Base-by-base conservation (phyloP, 2,329 filamentous ascomycete species). In the Metarhizium robertsii region DNA sequence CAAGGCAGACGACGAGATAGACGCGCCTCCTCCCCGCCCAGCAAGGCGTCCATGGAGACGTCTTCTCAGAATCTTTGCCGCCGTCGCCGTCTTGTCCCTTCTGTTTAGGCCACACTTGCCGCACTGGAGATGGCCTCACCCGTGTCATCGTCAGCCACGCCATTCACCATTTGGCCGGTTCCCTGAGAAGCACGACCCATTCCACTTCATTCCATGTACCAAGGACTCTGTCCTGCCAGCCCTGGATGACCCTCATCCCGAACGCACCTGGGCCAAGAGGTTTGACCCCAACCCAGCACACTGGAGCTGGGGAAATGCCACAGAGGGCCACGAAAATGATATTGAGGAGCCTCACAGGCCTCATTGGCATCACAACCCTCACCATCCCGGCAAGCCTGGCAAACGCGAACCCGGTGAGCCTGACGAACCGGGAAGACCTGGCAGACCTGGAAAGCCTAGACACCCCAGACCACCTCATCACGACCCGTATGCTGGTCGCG, bases 141-240 rank as follows among this genome's bases (percentile, higher is more conserved):
- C 40, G 11, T 56, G 53, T 46, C 59, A 53, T 53, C 8, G 29
- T 40, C 48, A 25, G 8, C 49, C 32, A 11, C 42, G 30, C n/a
- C 43, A 30, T 20, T 57, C 57, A 6, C 55, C 58, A 1, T 61
- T 60, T 46, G 60, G 61, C 14, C 32, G 10, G 10, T 78, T 77
- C 53, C 76, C 76, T 0, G 55, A 60, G 16, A 60, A 67, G 3
- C 61, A 68, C n/a, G 76, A 79, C 53, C 69, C 73, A 1, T 78
- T 79, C 55, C 73, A 58, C 6, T 74, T 78, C 60, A 64, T 78
- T 2, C 76, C 77, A 2, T 79, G 77, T 64, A 78, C 75, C 4
- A 65, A 67, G 43, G 51, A 53, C 7, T 74, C 72, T 0, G n/a
- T 71, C 4, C 71, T 70, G 8, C 76, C 76, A 0, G 59, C 65